A percentile compares a stretch with the other conserved stretches of the same genome.
Conservation (phyloP, 305 asterid genomes). For the Ajuga reptans region DNA sequence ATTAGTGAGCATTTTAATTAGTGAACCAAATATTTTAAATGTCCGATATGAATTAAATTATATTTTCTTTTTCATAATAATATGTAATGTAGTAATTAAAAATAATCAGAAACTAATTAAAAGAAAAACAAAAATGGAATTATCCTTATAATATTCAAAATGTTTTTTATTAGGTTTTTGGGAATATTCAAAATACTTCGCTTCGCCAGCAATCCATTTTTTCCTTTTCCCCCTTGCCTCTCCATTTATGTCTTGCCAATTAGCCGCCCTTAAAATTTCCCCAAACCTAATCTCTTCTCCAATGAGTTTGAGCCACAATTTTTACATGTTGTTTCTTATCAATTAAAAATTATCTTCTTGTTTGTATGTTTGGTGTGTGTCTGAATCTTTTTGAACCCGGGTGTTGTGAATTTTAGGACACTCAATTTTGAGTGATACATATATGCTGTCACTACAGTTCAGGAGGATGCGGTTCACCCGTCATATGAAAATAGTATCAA, state of each 20-base stretch:
- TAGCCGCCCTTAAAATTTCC: background rate
- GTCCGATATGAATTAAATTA: no score
- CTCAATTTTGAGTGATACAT: background rate
- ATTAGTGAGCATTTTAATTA: no score
- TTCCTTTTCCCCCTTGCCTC: background rate
- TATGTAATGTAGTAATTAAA: no score
- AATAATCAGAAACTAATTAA: no score
- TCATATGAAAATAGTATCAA: no score
- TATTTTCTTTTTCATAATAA: no score
- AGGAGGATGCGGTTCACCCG: no score
- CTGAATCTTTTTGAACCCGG: no score
- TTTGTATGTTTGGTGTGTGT: background rate
- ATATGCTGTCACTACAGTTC: no score
- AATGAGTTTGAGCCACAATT: background rate
- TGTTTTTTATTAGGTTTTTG: conserved; percentile 4
- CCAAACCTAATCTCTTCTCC: background rate
- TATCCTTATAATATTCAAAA: no score
- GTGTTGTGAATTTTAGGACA: background rate
- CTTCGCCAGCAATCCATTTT: background rate
- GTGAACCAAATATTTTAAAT: no score
- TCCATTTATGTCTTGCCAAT: background rate
- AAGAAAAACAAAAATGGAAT: no score
- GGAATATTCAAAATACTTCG: background rate
- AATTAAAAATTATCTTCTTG: background rate
- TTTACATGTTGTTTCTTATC: background rate